Conservation (phyloP, 306 rosid genomes). For the Sechiopsis laciniata region DNA sequence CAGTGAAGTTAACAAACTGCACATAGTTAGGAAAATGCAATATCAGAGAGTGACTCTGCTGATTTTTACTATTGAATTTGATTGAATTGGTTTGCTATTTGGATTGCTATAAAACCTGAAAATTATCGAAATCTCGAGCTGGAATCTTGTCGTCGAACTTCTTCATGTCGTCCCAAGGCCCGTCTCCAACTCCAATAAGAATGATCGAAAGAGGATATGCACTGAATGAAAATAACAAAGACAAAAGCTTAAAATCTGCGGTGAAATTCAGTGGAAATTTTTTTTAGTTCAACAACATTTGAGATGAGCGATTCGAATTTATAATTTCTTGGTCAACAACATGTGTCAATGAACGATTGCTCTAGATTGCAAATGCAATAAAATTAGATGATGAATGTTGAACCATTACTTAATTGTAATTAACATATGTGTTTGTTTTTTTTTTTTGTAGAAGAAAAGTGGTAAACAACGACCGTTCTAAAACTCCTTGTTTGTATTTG, state of each 20-base stretch:
- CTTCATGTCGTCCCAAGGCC: conserved; percentile 96
- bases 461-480: no score
- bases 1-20: conserved; percentile 83
- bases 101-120: conserved; percentile 48
- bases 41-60: background rate
- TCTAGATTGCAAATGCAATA: no score
- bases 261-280: no score
- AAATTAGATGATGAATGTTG: background rate
- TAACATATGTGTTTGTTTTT: no score
- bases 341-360: no score
- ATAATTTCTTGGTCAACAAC: no score
- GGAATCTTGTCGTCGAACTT: conserved; percentile 86
- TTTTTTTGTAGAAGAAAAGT: no score
- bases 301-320: no score
- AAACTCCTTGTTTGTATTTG: no score
- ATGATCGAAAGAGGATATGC: conserved; percentile 68
- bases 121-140: conserved; percentile 69
- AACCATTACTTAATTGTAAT: background rate
- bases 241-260: background rate
- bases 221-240: conserved; percentile 35
- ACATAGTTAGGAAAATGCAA: conserved; percentile 7
- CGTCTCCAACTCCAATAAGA: conserved; percentile 91
- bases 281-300: no score
- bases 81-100: background rate
- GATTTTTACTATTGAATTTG: background rate